These are phyloP conservation scores for Zhuliangozyma parablackwelliae DNA, from an alignment of 1,139 yeast genomes.

Conservation along the genomic window DNA sequence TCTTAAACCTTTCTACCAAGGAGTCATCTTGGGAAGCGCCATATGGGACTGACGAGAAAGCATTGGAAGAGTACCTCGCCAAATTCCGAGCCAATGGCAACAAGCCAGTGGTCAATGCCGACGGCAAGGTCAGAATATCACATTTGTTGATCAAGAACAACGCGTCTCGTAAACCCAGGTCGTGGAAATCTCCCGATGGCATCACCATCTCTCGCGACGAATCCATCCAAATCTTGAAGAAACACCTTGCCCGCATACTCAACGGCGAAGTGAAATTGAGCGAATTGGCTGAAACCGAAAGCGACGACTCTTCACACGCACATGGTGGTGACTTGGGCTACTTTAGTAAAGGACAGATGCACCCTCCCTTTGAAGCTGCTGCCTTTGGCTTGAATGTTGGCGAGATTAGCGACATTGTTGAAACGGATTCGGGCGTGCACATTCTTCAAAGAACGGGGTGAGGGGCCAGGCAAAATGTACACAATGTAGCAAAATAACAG, in stretches of 20 bases:
- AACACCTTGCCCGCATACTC: conserved; percentile 56
- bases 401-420: conserved; percentile 77
- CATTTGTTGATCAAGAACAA: conserved; percentile 81
- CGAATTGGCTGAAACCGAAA: conserved; percentile 74
- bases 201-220: conserved; percentile 81
- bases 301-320: conserved; percentile 84
- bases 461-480: neutral
- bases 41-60: conserved; percentile 65
- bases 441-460: conserved; percentile 78
- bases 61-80: conserved; percentile 53
- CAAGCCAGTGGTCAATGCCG: conserved; percentile 56
- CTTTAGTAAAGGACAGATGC: conserved; percentile 91
- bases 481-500: too few species aligned
- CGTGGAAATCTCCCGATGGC: conserved; percentile 75
- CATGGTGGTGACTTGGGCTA: conserved; percentile 90
- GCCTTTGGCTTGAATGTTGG: conserved; percentile 80
- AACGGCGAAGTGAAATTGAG: conserved; percentile 67
- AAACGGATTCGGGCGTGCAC: conserved; percentile 89
- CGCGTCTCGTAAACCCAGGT: conserved; percentile 83
- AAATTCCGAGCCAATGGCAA: conserved; percentile 46
- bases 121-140: conserved; percentile 42
- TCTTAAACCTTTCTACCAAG: conserved; percentile 61
- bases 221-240: conserved; percentile 62
- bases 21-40: conserved; percentile 94
- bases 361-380: conserved; percentile 86